Percentiles rank a stretch among this genome's conserved stretches.
Evolutionary conservation across 495 filamentous ascomycete species (phyloP).

Genomic region (Neurospora sp.): DNA sequence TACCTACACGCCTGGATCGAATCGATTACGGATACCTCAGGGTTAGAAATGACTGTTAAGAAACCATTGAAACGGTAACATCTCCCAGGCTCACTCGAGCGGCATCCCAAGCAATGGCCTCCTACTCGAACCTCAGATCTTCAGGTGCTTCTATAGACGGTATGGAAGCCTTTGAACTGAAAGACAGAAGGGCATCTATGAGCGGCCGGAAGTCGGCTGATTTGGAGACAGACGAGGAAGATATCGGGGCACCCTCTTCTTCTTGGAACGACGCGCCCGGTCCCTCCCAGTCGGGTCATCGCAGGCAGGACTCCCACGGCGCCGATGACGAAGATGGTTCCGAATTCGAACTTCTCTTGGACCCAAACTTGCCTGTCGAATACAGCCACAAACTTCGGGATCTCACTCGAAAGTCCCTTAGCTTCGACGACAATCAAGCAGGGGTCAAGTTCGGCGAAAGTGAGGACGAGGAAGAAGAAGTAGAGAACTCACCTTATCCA

Average conservation of each 20-base stretch:
- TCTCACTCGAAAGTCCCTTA: slow-evolving; percentile 16
- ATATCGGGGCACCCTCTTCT: background rate
- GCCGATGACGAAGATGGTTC: slow-evolving; percentile 27
- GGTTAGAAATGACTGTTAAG: background rate
- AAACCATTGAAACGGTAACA: background rate
- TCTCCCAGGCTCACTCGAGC: background rate
- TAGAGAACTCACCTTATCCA: slow-evolving; percentile 58
- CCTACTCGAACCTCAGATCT: background rate
- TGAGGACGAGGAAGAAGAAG: slow-evolving; percentile 13
- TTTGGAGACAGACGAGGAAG: background rate
- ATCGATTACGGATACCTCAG: background rate
- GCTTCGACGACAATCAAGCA: slow-evolving; percentile 29
- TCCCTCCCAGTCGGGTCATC: slow-evolving; percentile 5
- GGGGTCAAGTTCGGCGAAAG: slow-evolving; percentile 8
- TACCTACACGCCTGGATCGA: background rate
- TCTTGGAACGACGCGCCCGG: background rate
- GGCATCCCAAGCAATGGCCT: background rate
- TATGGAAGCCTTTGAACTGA: background rate
- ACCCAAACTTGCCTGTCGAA: slow-evolving; percentile 37
- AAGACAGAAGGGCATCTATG: background rate
- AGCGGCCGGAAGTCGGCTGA: background rate
- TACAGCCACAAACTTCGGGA: slow-evolving; percentile 15
- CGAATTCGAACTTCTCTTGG: slow-evolving; percentile 35
- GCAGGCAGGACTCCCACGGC: slow-evolving; percentile 17
- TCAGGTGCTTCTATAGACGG: background rate